Evolutionary conservation across 495 filamentous ascomycete species (phyloP).

Genomic region (Glonium stellatum): DNA sequence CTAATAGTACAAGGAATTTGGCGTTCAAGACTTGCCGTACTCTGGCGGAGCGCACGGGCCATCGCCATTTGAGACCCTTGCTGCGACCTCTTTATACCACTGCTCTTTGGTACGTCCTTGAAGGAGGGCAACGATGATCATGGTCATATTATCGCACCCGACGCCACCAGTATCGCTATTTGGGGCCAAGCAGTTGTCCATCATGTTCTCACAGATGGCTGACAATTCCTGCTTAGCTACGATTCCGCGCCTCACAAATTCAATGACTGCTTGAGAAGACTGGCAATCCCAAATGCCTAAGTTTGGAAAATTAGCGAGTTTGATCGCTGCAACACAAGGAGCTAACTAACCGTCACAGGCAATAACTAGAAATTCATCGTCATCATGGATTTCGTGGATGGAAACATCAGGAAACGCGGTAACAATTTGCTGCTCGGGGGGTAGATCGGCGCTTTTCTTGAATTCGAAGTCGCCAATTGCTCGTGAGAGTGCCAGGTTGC

Average conservation of each 20-base stretch:
- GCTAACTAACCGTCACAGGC: constrained; percentile 80
- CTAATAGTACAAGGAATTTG: constrained; percentile 15
- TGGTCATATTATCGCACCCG: constrained; percentile 99
- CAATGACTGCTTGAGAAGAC: constrained; percentile 92
- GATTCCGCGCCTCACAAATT: constrained; percentile 93
- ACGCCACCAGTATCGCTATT: constrained; percentile 97
- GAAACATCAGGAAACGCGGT: constrained; percentile 93
- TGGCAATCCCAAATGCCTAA: constrained; percentile 99
- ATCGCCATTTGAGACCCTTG: constrained; percentile 91
- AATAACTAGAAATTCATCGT: constrained; percentile 95
- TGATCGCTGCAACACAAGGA: constrained; percentile 1
- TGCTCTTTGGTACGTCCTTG: constrained; percentile 88
- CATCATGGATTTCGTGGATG: constrained; percentile 78
- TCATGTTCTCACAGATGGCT: constrained; percentile 98
- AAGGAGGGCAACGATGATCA: constrained; percentile 83
- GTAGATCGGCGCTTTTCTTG: constrained; percentile 95
- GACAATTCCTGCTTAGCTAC: constrained; percentile 88
- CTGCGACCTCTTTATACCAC: constrained; percentile 94
- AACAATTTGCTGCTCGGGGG: constrained; percentile 95
- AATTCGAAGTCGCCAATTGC: constrained; percentile 99
- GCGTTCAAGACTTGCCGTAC: constrained; percentile 80
- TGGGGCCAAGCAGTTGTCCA: constrained; percentile 97
- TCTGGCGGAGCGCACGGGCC: constrained; percentile 98
- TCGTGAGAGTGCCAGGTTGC: constrained; percentile 93
- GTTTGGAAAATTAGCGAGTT: constrained; percentile 30